These are phyloP conservation scores for Plectranthus barbatus DNA, from an alignment of 257 asterid species.

Conservation along the genomic window DNA sequence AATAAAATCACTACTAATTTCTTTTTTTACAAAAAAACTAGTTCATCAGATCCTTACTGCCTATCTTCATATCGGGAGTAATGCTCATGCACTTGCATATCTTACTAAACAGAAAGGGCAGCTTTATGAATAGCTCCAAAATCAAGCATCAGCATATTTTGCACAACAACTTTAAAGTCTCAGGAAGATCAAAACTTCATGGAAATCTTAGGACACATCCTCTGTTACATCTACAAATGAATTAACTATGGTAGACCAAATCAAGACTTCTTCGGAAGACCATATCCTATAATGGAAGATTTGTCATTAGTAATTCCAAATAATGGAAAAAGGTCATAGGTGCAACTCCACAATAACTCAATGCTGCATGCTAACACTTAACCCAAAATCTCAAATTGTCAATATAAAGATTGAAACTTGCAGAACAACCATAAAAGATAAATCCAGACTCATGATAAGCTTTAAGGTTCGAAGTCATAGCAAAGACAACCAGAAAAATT, in stretches of 20 bases:
- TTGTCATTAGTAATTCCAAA: not conserved
- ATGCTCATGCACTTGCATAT: not conserved
- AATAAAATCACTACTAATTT: not conserved
- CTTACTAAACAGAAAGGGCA: not conserved
- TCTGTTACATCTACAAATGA: no score
- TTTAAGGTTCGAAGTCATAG: not conserved
- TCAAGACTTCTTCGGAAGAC: no score
- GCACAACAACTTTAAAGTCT: slow-evolving; percentile 1
- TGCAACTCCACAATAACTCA: slow-evolving; percentile 3
- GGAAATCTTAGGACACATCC: not conserved
- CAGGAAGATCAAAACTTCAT: not conserved
- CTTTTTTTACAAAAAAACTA: slow-evolving; percentile 3
- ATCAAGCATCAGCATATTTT: slow-evolving; percentile 7
- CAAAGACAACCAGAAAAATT: not conserved
- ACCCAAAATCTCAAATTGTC: slow-evolving; percentile 10
- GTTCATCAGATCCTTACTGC: not conserved
- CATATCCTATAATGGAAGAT: no score
- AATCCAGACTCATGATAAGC: slow-evolving; percentile 1
- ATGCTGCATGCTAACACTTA: slow-evolving; percentile 10
- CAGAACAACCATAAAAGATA: slow-evolving; percentile 3
- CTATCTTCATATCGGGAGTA: not conserved
- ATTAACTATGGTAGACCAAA: no score
- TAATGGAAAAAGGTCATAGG: not conserved
- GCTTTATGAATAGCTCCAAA: slow-evolving; percentile 1
- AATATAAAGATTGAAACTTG: slow-evolving; percentile 13